Evolutionary conservation across 805 yeast species (phyloP).

Genomic region (Schwanniomyces pseudopolymorphus): DNA sequence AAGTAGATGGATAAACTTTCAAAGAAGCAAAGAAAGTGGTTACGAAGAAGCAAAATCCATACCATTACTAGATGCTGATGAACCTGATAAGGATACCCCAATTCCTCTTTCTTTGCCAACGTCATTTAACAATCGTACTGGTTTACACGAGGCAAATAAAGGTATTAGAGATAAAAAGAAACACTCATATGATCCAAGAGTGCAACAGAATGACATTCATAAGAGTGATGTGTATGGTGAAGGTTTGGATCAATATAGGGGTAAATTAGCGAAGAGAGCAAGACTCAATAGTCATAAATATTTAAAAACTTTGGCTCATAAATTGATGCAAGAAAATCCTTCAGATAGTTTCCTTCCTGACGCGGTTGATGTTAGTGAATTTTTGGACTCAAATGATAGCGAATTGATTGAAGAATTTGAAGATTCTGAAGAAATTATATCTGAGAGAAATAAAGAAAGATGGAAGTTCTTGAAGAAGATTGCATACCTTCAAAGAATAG

Average conservation of each 20-base stretch:
- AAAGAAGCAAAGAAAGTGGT: slow-evolving; percentile 12
- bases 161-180: slow-evolving; percentile 85
- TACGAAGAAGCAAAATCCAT: slow-evolving; percentile 16
- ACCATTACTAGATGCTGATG: slow-evolving; percentile 25
- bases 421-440: slow-evolving; percentile 39
- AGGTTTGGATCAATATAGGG: slow-evolving; percentile 66
- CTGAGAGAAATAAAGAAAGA: slow-evolving; percentile 52
- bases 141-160: slow-evolving; percentile 65
- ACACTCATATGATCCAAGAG: slow-evolving; percentile 78
- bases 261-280: slow-evolving; percentile 45
- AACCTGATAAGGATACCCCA: slow-evolving; percentile 23
- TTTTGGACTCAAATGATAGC: slow-evolving; percentile 48
- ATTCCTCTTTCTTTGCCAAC: slow-evolving; percentile 38
- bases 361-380: slow-evolving; percentile 53
- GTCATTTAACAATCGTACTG: slow-evolving; percentile 89
- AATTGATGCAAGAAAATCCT: slow-evolving; percentile 39
- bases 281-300: slow-evolving; percentile 55
- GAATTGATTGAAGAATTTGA: slow-evolving; percentile 34
- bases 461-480: slow-evolving; percentile 73
- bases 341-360: slow-evolving; percentile 50
- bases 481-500: slow-evolving; percentile 66
- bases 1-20: slow-evolving; percentile 41
- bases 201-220: slow-evolving; percentile 66
- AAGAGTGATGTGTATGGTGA: slow-evolving; percentile 71
- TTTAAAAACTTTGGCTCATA: slow-evolving; percentile 54